phyloP scores from a whole-genome alignment of 768 basidiomycete genomes.

The Pleurotus ostreatus region DNA sequence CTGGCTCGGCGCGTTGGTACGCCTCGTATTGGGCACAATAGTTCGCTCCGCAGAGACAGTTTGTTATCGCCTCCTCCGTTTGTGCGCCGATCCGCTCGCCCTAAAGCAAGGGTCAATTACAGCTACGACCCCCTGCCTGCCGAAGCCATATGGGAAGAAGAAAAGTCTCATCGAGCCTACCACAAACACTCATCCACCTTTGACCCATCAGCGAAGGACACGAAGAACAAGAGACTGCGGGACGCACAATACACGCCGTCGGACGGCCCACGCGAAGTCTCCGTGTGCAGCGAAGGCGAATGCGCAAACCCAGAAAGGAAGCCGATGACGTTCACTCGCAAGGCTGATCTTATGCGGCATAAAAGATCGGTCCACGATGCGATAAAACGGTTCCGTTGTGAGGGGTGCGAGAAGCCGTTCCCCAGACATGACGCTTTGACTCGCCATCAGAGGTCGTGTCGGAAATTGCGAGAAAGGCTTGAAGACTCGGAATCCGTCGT shows the following conservation, averaged over 20 bases:
- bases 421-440: background rate
- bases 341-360: background rate
- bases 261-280: background rate
- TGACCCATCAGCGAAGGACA: background rate
- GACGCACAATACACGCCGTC: background rate
- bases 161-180: background rate
- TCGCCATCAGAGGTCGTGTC: background rate
- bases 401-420: background rate
- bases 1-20: background rate
- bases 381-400: background rate
- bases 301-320: background rate
- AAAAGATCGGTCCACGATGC: background rate
- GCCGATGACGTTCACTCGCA: background rate
- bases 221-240: background rate
- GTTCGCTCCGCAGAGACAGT: background rate
- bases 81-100: conserved; percentile 3
- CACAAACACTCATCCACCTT: background rate
- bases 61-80: background rate
- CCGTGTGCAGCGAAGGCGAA: background rate
- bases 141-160: background rate
- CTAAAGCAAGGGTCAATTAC: background rate
- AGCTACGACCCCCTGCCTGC: background rate
- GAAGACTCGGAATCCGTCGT: background rate
- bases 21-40: background rate
- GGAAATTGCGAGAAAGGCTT: background rate